Conservation (phyloP, 352 stramenopile genomes). For the Pythium utonaiense region DNA sequence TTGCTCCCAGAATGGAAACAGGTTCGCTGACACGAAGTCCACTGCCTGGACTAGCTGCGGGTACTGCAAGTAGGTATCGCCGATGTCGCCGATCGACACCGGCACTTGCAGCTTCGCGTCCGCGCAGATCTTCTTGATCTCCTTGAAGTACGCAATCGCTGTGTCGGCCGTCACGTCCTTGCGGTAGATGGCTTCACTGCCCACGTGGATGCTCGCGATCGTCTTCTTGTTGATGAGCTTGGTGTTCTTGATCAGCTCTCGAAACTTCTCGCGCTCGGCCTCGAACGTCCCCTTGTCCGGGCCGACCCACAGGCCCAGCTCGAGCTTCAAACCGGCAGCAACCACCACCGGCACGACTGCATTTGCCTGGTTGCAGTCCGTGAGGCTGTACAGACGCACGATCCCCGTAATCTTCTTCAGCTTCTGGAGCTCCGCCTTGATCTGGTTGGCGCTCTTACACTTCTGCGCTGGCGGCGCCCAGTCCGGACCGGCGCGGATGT, state of each 20-base stretch:
- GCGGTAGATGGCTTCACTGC: constrained; percentile 65
- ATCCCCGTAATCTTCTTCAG: constrained; percentile 37
- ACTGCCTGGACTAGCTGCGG: constrained; percentile 39
- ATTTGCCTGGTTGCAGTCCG: constrained; percentile 48
- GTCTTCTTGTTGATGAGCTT: constrained; percentile 27
- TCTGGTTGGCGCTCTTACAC: constrained; percentile 43
- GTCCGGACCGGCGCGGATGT: constrained; percentile 46
- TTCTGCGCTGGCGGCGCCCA: constrained; percentile 35
- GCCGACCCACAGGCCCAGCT: constrained; percentile 62
- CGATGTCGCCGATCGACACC: constrained; percentile 59
- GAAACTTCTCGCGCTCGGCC: constrained; percentile 35
- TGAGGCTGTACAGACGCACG: constrained; percentile 57
- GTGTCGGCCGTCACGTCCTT: constrained; percentile 39
- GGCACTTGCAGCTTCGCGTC: constrained; percentile 30
- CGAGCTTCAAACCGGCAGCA: constrained; percentile 40
- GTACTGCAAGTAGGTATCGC: constrained; percentile 48
- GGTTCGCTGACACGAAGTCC: constrained; percentile 55
- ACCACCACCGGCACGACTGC: constrained; percentile 44
- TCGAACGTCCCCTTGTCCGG: constrained; percentile 32
- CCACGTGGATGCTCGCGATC: constrained; percentile 56
- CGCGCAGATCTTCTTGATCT: constrained; percentile 36
- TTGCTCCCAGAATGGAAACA: constrained; percentile 68
- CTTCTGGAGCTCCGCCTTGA: constrained; percentile 41
- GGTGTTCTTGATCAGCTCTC: constrained; percentile 31
- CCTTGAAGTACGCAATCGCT: constrained; percentile 34